Percentiles rank a stretch among this genome's conserved stretches.
Conservation (phyloP, 176 grass and related monocot species). For the Aegilops bicornis region DNA sequence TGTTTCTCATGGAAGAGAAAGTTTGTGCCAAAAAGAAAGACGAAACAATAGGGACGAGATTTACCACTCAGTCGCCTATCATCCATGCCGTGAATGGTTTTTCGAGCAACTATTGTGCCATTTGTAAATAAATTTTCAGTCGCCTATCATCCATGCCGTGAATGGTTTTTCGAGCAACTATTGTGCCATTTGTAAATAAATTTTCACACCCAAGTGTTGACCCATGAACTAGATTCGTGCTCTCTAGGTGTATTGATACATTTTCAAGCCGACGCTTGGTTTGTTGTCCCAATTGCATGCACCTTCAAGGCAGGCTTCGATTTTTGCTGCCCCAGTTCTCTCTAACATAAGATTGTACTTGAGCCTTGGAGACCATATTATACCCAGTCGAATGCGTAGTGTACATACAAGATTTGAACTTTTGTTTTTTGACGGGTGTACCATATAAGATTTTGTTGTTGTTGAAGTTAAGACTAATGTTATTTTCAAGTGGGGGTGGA, state of each 20-base stretch:
- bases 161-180: background rate
- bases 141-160: background rate
- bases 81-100: background rate
- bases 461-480: background rate
- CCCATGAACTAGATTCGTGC: background rate
- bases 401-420: background rate
- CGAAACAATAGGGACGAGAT: background rate
- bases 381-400: background rate
- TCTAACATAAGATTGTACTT: background rate
- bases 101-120: background rate
- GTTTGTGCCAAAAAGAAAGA: background rate
- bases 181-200: slow-evolving; percentile 6
- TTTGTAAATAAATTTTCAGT: slow-evolving; percentile 12
- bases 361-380: background rate
- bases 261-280: background rate
- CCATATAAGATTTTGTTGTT: background rate
- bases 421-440: background rate
- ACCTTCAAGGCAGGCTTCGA: background rate
- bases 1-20: background rate
- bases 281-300: background rate
- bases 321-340: background rate
- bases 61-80: background rate
- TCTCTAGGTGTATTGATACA: background rate
- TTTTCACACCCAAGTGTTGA: background rate
- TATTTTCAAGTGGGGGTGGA: background rate